Evolutionary conservation across 1,284 basidiomycete genomes (phyloP).

Genomic region (Leccinum angustisporum): DNA sequence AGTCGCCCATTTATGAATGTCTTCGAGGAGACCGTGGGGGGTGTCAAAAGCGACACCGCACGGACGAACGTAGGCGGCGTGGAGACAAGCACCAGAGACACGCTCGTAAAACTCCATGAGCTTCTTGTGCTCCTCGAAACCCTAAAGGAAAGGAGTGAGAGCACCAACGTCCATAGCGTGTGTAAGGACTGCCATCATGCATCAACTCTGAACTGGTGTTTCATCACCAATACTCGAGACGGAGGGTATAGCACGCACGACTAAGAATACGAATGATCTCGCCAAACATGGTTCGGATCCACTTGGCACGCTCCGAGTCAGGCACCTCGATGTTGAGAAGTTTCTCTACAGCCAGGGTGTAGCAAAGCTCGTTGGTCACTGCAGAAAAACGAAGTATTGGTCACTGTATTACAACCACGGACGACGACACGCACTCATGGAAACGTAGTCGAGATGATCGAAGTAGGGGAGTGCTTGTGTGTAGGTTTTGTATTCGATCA

Average conservation of each 20-base stretch:
- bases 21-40: slow-evolving; percentile 93
- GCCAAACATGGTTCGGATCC: slow-evolving; percentile 97
- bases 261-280: slow-evolving; percentile 97
- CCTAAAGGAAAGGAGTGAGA: slow-evolving; percentile 98
- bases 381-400: slow-evolving; percentile 3
- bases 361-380: slow-evolving; percentile 98
- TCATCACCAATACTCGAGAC: slow-evolving; percentile 1
- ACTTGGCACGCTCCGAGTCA: slow-evolving; percentile 95
- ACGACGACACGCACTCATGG: slow-evolving; percentile 76
- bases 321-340: slow-evolving; percentile 98
- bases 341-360: slow-evolving; percentile 97
- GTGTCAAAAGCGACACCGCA: slow-evolving; percentile 98
- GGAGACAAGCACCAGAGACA: slow-evolving; percentile 95
- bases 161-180: slow-evolving; percentile 98
- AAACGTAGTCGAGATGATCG: slow-evolving; percentile 98
- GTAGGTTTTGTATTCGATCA: slow-evolving; percentile 99
- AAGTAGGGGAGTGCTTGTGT: slow-evolving; percentile 98
- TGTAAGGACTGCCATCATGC: slow-evolving; percentile 95
- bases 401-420: background rate
- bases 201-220: slow-evolving; percentile 69
- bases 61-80: slow-evolving; percentile 97
- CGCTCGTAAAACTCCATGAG: slow-evolving; percentile 99
- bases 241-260: slow-evolving; percentile 51
- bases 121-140: slow-evolving; percentile 99
- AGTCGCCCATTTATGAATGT: slow-evolving; percentile 98